Evolutionary conservation across 768 basidiomycete genomes (phyloP).

Genomic region (Antrodiella citrinella): DNA sequence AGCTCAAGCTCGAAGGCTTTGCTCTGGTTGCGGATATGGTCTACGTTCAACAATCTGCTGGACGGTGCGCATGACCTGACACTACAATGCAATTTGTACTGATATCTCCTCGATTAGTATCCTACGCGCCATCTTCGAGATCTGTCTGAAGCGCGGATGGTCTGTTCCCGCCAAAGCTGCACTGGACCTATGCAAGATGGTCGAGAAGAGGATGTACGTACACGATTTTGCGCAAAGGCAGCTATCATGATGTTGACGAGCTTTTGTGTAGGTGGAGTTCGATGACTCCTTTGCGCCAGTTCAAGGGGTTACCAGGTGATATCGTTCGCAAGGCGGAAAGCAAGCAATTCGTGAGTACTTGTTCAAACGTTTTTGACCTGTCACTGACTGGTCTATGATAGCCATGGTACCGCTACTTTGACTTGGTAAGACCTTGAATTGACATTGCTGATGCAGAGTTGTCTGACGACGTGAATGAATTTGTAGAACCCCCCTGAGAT

Average conservation of each 20-base stretch:
- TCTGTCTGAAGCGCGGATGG: conserved; percentile 98
- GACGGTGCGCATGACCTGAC: conserved; percentile 43
- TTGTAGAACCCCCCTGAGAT: conserved; percentile 74
- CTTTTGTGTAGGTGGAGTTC: conserved; percentile 74
- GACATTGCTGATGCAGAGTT: no score
- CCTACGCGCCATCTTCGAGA: conserved; percentile 94
- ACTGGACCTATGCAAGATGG: conserved; percentile 94
- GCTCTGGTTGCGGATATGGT: conserved; percentile 90
- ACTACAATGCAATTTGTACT: neutral
- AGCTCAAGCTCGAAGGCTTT: conserved; percentile 86
- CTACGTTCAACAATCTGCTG: conserved; percentile 95
- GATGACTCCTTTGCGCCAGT: conserved; percentile 96
- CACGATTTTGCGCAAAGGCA: neutral
- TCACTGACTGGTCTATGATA: conserved; percentile 20
- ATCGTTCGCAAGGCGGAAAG: conserved; percentile 88
- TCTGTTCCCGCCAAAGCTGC: conserved; percentile 87
- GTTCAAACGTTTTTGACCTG: neutral
- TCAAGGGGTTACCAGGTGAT: conserved; percentile 82
- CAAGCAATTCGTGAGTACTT: conserved; percentile 81
- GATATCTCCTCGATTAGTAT: conserved; percentile 41
- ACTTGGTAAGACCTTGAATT: conserved; percentile 47
- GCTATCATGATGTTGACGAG: neutral
- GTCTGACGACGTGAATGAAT: neutral
- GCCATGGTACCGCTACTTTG: conserved; percentile 98
- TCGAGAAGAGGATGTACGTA: conserved; percentile 72